phyloP scores from a whole-genome alignment of 1,284 basidiomycete genomes.

The Xerocomus amazonicus region DNA sequence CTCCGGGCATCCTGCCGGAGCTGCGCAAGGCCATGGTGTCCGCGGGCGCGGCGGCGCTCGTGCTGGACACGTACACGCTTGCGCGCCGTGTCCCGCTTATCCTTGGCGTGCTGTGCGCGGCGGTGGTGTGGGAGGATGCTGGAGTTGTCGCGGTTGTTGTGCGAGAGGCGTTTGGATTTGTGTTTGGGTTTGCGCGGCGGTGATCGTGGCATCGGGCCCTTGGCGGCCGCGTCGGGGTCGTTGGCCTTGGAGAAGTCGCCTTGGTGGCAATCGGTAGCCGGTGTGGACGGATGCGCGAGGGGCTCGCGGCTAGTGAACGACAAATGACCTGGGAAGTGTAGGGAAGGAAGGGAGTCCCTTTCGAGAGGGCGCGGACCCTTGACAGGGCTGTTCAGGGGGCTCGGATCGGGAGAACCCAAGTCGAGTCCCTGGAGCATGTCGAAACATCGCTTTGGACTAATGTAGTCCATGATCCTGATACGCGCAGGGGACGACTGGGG shows the following conservation, averaged over 20 bases:
- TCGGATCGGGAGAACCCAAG: conserved; percentile 13
- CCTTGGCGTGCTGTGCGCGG: conserved; percentile 1
- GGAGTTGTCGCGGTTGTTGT: conserved; percentile 1
- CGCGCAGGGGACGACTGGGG: conserved; percentile 23
- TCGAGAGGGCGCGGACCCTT: neutral
- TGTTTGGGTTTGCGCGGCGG: conserved; percentile 8
- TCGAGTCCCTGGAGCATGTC: conserved; percentile 15
- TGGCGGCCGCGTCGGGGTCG: neutral
- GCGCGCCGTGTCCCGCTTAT: conserved; percentile 5
- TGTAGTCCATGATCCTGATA: conserved; percentile 20
- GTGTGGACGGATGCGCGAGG: neutral
- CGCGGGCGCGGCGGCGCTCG: conserved; percentile 2
- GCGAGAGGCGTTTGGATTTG: conserved; percentile 20
- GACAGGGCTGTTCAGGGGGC: conserved; percentile 19
- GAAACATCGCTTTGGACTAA: conserved; percentile 20
- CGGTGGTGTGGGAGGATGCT: conserved; percentile 2
- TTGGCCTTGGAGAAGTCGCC: neutral
- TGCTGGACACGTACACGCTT: neutral
- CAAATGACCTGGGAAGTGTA: neutral
- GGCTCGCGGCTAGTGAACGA: neutral
- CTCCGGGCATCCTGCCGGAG: conserved; percentile 12
- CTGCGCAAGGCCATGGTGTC: neutral
- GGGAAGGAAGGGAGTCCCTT: neutral
- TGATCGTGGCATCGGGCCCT: neutral
- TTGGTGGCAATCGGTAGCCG: neutral